Base-by-base conservation (phyloP, 345 rosid genomes). In the Hevea brasiliensis region DNA sequence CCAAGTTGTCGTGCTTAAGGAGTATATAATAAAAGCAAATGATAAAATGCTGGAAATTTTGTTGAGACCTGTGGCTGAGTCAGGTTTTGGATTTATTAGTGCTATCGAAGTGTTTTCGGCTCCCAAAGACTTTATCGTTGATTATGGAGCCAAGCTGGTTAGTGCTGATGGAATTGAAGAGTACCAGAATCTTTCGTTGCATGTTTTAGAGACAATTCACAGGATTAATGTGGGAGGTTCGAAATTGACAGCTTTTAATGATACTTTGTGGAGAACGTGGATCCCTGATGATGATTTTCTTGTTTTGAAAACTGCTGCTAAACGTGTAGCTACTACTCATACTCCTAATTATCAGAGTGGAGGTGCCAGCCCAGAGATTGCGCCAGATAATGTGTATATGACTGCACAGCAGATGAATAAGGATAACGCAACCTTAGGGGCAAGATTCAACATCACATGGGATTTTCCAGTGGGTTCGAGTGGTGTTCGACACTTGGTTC, bases 211-310 rank as follows among this genome's bases (percentile, higher is more conserved):
- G 86, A 87, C 94, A 0, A 69, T 95, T 70, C 87, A 86, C 56
- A 85, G 99, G 83, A 87, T 92, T 72, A 95, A 95, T 83, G 91
- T 94, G 58, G 99, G 99, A 51, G 99, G 99, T 45, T 81, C 64
- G 27, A 85, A 84, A 40, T 59, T 95, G 80, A 91, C 95, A 1
- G 97, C 98, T 26, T 90, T 94, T 71, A 94, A 94, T 78, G 98
- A 94, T 76, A 82, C 97, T 20, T 20, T 95, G 79, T 92, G 97
- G 99, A 89, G 99, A 85, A 85, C 90, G 64, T 95, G 99, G 99
- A 73, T 86, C 42, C 92, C 96, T 65, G 99, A 95, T 67, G 97
- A 90, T 15, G 85, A 84, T 14, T 92, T 84, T 77, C 87, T 90
- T 67, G 72, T 80, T 42, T 70, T 86, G 6, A 85, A 85, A 78